Percentiles rank a stretch among this genome's conserved stretches.
phyloP scores from a whole-genome alignment of 2,329 filamentous ascomycete genomes.

The Pochonia chlamydosporia region DNA sequence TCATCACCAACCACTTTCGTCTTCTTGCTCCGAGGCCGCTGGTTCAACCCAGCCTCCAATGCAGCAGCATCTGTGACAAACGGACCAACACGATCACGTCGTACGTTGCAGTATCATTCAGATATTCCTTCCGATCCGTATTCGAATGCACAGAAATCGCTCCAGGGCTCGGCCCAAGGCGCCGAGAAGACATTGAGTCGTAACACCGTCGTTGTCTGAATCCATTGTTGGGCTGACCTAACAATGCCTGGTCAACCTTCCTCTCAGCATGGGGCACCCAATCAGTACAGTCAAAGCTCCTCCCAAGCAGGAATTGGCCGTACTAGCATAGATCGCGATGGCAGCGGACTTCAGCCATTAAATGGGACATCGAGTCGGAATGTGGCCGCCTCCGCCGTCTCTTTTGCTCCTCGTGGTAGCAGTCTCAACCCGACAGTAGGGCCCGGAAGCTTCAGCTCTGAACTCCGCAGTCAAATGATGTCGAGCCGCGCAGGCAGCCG shows the following conservation, averaged over 20 bases:
- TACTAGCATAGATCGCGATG: slow-evolving; percentile 52
- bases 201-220: slow-evolving; percentile 27
- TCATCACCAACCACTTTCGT: too few relatives aligned
- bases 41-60: too few relatives aligned
- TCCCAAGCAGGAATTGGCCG: slow-evolving; percentile 24
- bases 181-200: slow-evolving; percentile 28
- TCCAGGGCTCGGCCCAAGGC: slow-evolving; percentile 31
- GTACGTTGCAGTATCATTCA: background rate
- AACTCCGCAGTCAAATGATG: slow-evolving; percentile 66
- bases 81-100: background rate
- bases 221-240: slow-evolving; percentile 22
- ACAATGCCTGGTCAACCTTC: slow-evolving; percentile 24
- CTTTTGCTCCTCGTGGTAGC: slow-evolving; percentile 60
- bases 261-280: slow-evolving; percentile 31
- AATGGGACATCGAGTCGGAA: slow-evolving; percentile 40
- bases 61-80: background rate
- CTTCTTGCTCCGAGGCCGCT: too few relatives aligned
- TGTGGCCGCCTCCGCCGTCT: slow-evolving; percentile 48
- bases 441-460: slow-evolving; percentile 84
- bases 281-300: slow-evolving; percentile 21
- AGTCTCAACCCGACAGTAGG: slow-evolving; percentile 66
- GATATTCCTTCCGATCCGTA: slow-evolving; percentile 4
- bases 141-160: slow-evolving; percentile 31
- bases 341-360: slow-evolving; percentile 41
- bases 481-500: slow-evolving; percentile 29